Base-by-base conservation (phyloP, 225 moss, liverwort and hornwort species). In the Bryum argenteum region DNA sequence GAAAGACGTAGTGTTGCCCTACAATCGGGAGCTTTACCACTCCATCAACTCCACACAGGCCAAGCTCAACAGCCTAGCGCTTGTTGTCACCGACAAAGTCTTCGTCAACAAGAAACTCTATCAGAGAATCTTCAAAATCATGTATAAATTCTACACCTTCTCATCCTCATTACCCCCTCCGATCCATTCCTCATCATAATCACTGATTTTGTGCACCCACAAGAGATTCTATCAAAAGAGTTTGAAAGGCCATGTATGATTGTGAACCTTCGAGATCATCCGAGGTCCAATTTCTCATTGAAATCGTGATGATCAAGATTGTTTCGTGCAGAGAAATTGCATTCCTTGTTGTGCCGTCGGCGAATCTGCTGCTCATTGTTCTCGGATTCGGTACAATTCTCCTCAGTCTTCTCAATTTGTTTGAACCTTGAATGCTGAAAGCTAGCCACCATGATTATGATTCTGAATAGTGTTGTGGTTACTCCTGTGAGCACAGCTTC, bases 351-450 rank as follows among this genome's bases (percentile, higher is more conserved):
- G 73, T 84, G 58, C 65, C 77, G n/a, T 87, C 84, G 54, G 42
- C 81, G 62, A 75, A 77, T 60, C 43, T 87, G 71, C 52, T 84
- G 1, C 71, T 87, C 56, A 40, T 81, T 28, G 40, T 87, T 50
- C 78, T 81, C 61, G 87, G 84, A 68, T 84, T 84, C 5, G 87
- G 87, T 87, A 81, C n/a, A 68, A n/a, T n/a, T 13, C 37, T 54
- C 39, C 18, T 58, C 68, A 17, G 62, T 38, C 42, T 50, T 71
- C 40, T 24, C 33, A 33, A 33, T 15, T 38, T 60, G 23, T 23
- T 44, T 17, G n/a, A n/a, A n/a, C 8, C 12, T 56, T 19, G 22
- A 16, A 44, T 53, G 8, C 11, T 20, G 60, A 21, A 69, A 10
- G 26, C 21, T 19, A 62, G 41, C 41, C 50, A 14, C 50, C 21